Evolutionary conservation across 2,329 filamentous ascomycete genomes (phyloP), one percentile per base, ranked within the genome.

Genomic region (Didymella keratinophila): DNA sequence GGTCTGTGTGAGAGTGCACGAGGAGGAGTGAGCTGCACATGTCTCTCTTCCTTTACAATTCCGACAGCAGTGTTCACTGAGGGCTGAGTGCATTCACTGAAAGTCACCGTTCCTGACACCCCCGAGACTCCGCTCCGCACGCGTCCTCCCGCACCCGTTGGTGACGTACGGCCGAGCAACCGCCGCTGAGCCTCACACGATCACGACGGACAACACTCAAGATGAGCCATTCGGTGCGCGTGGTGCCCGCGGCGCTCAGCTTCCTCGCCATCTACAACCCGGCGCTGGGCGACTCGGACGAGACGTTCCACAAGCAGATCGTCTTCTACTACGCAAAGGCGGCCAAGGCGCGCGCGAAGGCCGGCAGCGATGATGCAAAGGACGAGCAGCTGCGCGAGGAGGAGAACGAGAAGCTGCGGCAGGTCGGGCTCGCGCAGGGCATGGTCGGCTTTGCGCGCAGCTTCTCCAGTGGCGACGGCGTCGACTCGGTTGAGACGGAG

Each of bases 201-300:
- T 28, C 27, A 28, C 27, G 23, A 25, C 28, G 30, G 14, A 34
- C 30, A 12, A 16, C 30, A 14, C 32, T n/a, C 18, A 43, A 28
- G 11, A 41, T 51, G 32, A 42, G 28, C 46, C 55, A 58, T 1
- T 53, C 69, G 2, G 66, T 73, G 28, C 74, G 72, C 59, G 76
- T 90, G 63, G 81, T 88, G 32, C 93, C 95, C 42, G 94, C 94
- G 34, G 91, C 91, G 73, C 86, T 98, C 28, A 90, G 91, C 69
- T 98, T 95, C 76, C 85, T 99, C 44, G 88, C 94, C 75, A 96
- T 99, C 75, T 99, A 96, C 83, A 98, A 96, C 76, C 95, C 96
- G 32, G 87, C 89, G 6, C 84, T 96, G 43, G 89, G 90, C 69
- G 83, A 74, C 34, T 86, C 84, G 75, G 90, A 93, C 74, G 89